These are phyloP conservation scores for Borealophlyctis nickersoniae DNA, from an alignment of 192 early-diverging fungal genomes.

Conservation along the genomic window DNA sequence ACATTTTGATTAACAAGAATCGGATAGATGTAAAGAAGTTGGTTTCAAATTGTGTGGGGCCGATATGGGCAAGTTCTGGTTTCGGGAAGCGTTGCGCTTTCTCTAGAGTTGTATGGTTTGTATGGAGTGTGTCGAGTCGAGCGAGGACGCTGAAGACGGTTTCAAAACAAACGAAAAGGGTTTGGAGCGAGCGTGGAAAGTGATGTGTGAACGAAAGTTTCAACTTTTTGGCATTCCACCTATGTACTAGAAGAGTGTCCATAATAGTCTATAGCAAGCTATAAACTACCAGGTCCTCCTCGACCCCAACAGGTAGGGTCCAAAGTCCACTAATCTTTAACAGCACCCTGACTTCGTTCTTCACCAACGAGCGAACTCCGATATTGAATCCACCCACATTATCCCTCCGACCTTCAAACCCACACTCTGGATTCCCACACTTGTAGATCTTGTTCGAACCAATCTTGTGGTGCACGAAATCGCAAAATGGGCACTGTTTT, in stretches of 20 bases:
- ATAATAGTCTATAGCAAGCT: neutral
- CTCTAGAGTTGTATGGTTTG: no score
- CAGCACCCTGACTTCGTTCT: conserved; percentile 5
- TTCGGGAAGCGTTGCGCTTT: no score
- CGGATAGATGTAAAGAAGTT: no score
- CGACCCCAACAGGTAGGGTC: neutral
- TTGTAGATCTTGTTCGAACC: conserved; percentile 18
- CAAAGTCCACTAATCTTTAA: neutral
- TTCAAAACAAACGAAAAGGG: no score
- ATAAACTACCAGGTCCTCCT: neutral
- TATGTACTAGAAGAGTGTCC: neutral
- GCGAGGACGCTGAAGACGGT: no score
- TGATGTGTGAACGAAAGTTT: no score
- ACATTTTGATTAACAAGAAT: no score
- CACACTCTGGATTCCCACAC: conserved; percentile 23
- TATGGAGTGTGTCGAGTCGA: no score
- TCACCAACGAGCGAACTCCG: conserved; percentile 18
- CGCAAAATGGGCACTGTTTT: conserved; percentile 14
- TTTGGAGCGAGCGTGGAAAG: no score
- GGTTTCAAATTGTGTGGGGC: no score
- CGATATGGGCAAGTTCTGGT: no score
- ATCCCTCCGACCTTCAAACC: conserved; percentile 2
- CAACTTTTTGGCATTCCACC: neutral
- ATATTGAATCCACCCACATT: conserved; percentile 17
- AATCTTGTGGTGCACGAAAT: conserved; percentile 21